Evolutionary conservation across 2,329 filamentous ascomycete genomes (phyloP), one percentile per base, ranked within the genome.

Genomic region (Lasiodiplodia citricola): DNA sequence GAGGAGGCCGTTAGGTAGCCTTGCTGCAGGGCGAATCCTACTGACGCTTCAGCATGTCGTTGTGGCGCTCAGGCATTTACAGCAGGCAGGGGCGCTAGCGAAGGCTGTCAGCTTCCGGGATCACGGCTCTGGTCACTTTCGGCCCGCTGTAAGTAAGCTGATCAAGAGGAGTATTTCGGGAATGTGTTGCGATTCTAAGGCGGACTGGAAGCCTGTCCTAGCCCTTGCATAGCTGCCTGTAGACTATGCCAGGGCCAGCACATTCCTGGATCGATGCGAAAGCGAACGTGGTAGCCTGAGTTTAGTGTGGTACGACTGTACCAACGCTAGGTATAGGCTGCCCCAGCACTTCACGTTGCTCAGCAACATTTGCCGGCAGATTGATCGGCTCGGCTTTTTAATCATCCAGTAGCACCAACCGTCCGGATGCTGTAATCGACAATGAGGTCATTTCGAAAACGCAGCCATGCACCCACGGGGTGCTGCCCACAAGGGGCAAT

Each of bases 71-170:
- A 38, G 13, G 47, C 44, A 52, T 35, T 52, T 14, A 64, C 47
- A 38, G 60, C 35, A 23, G 60, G 47, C 60, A 64, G 60, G 60
- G 44, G 52, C 60, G 38, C 28, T 25, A 64, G 31, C 60, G 23
- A 52, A 64, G 60, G 60, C 47, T 5, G 47, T 52, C 60, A 64
- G 60, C 60, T 52, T 64, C 60, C 58, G 47, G 60, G 60, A 64
- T 64, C 47, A 38, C 23, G 47, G 60, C 47, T 35, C 37, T 64
- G 60, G 60, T 25, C 60, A 31, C n/a, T 52, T 52, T 52, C 60
- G 60, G 60, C 28, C 60, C 47, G 60, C 60, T 64, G 60, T 64
- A 52, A 47, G 60, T 64, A 64, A 64, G 60, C 60, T 64, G 60
- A 52, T 52, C 31, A n/a, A 47, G 47, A 37, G 60, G n/a, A 38